Percentiles rank a stretch among this genome's conserved stretches.
phyloP scores from a whole-genome alignment of 176 grass and related monocot genomes.

The Oryza meridionalis region DNA sequence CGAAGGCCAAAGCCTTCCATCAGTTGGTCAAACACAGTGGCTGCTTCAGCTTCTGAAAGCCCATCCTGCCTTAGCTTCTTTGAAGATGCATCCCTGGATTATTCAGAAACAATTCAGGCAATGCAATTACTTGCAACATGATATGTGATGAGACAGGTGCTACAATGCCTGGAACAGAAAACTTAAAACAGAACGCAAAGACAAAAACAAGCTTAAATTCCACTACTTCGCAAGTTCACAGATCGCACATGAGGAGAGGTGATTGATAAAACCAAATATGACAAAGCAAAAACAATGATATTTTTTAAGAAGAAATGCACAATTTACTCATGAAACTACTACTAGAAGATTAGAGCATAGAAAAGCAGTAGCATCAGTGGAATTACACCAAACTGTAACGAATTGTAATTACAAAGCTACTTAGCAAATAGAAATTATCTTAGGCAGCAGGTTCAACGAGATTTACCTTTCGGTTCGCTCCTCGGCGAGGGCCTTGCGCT shows the following conservation, averaged over 20 bases:
- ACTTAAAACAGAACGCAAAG: background rate
- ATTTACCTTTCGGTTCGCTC: constrained; percentile 48
- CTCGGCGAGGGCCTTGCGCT: constrained; percentile 70
- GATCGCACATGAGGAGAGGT: background rate
- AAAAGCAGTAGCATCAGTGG: background rate
- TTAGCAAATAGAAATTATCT: background rate
- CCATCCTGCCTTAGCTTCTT: constrained; percentile 63
- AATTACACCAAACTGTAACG: background rate
- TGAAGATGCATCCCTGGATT: constrained; percentile 51
- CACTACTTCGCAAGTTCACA: background rate
- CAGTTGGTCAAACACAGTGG: constrained; percentile 75
- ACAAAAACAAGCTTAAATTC: background rate
- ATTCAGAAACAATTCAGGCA: no score
- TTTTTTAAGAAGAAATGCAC: background rate
- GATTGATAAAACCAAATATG: background rate
- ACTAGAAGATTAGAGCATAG: background rate
- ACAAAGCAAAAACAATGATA: background rate
- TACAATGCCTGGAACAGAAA: background rate
- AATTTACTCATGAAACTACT: background rate
- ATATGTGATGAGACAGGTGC: background rate
- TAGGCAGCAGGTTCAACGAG: background rate
- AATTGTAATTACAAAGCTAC: background rate
- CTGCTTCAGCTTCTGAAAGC: constrained; percentile 65
- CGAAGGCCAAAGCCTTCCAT: constrained; percentile 85
- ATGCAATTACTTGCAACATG: constrained; percentile 2